Conservation (phyloP, 208 protist genomes). For the Leishmania martiniquensis region DNA sequence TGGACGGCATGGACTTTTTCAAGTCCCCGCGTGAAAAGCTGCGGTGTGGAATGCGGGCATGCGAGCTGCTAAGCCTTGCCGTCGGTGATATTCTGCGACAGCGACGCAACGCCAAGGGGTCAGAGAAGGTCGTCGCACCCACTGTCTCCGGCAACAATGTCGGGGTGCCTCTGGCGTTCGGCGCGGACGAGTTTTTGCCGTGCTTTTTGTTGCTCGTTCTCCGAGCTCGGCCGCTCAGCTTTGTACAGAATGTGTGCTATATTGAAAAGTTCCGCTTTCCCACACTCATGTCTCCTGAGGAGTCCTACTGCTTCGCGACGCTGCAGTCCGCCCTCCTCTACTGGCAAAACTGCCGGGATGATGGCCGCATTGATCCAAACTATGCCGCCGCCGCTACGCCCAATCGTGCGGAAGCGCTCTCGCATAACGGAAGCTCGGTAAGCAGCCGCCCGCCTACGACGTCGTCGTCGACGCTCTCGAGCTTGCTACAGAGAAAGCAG, state of each 20-base stretch:
- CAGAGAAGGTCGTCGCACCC: not conserved
- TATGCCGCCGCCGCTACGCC: too few species aligned
- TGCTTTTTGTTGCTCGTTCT: constrained; percentile 85
- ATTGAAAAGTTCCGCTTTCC: constrained; percentile 61
- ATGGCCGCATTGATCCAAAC: constrained; percentile 26
- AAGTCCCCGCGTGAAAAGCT: constrained; percentile 82
- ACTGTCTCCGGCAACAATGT: not conserved
- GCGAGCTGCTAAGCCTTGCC: constrained; percentile 51
- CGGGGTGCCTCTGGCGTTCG: constrained; percentile 41
- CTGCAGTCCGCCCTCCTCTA: constrained; percentile 64
- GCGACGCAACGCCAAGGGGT: constrained; percentile 18
- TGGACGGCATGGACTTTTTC: constrained; percentile 90
- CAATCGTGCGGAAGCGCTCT: not conserved
- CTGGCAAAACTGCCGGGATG: constrained; percentile 58
- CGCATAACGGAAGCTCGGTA: not conserved
- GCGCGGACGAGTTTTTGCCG: constrained; percentile 82
- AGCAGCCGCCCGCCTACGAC: not conserved
- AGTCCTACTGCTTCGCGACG: constrained; percentile 79
- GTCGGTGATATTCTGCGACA: constrained; percentile 49
- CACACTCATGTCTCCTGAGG: constrained; percentile 47
- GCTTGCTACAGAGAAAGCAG: not conserved
- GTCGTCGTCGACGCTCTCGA: not conserved
- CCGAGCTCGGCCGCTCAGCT: constrained; percentile 65
- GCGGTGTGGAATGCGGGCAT: constrained; percentile 69
- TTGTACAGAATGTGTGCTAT: constrained; percentile 73